These are phyloP conservation scores for Neurospora africana DNA, from an alignment of 495 filamentous ascomycete genomes.

Conservation along the genomic window DNA sequence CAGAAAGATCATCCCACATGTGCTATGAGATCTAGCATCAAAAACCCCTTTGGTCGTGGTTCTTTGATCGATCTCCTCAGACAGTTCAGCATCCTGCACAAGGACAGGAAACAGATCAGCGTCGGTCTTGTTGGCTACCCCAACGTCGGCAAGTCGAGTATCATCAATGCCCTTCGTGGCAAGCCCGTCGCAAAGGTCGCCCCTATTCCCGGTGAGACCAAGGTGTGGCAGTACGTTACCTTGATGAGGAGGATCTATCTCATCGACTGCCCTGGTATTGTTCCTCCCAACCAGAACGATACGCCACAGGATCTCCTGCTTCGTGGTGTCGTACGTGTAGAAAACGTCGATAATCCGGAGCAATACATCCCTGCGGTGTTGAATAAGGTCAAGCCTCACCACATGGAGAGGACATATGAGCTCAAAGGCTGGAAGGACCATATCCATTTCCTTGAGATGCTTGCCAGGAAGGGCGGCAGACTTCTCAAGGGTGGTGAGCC, in stretches of 20 bases:
- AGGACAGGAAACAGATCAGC: constrained; percentile 82
- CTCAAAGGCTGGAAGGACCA: constrained; percentile 63
- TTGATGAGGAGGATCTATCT: constrained; percentile 95
- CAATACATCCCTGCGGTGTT: constrained; percentile 88
- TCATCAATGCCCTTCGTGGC: constrained; percentile 84
- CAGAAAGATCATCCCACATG: constrained; percentile 75
- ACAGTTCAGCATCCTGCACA: constrained; percentile 90
- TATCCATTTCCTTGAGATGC: constrained; percentile 72
- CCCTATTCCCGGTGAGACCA: constrained; percentile 93
- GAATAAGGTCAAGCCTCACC: constrained; percentile 65
- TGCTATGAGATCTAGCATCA: constrained; percentile 86
- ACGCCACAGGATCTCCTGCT: constrained; percentile 83
- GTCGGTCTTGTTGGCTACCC: constrained; percentile 77
- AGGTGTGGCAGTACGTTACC: constrained; percentile 80
- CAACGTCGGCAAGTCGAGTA: constrained; percentile 72
- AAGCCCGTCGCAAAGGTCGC: constrained; percentile 92
- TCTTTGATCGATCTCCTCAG: constrained; percentile 60
- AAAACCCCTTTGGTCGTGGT: constrained; percentile 69
- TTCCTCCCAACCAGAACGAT: constrained; percentile 76
- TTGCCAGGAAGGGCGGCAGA: constrained; percentile 79
- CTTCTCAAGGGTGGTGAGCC: constrained; percentile 84
- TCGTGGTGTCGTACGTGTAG: constrained; percentile 81
- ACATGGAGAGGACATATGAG: constrained; percentile 89
- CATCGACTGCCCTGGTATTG: constrained; percentile 94
- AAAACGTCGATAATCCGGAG: constrained; percentile 89